These are phyloP conservation scores for Colletotrichum tofieldiae DNA, from an alignment of 2,329 filamentous ascomycete species.

Conservation along the genomic window DNA sequence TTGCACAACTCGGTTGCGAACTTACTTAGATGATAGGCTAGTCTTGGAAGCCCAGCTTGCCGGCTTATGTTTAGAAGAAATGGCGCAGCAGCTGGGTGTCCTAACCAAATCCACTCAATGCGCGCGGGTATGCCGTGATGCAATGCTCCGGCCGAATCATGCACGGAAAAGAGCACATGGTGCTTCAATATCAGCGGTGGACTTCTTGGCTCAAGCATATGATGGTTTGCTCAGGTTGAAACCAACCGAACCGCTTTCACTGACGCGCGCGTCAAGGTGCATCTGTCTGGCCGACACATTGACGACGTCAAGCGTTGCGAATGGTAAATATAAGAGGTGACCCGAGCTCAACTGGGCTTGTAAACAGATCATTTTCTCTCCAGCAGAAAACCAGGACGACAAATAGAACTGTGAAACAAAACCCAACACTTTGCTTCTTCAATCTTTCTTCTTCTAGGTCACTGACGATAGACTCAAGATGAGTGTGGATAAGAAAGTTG, in stretches of 20 bases:
- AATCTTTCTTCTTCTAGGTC: neutral
- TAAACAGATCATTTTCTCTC: neutral
- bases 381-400: neutral
- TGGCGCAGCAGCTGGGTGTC: neutral
- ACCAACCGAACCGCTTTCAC: no score
- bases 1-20: neutral
- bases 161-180: neutral
- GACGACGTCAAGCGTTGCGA: neutral
- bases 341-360: neutral
- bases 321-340: neutral
- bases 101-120: neutral
- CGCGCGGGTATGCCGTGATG: constrained; percentile 16
- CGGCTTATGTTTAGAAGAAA: neutral
- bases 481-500: constrained; percentile 46
- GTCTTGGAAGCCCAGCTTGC: neutral
- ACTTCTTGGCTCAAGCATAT: no score
- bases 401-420: no score
- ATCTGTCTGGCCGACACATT: neutral
- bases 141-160: neutral
- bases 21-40: neutral
- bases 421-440: no score
- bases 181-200: neutral
- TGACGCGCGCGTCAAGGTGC: neutral
- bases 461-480: neutral
- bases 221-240: fast-evolving